Evolutionary conservation across 306 rosid genomes (phyloP).

Genomic region (Albizia julibrissin): DNA sequence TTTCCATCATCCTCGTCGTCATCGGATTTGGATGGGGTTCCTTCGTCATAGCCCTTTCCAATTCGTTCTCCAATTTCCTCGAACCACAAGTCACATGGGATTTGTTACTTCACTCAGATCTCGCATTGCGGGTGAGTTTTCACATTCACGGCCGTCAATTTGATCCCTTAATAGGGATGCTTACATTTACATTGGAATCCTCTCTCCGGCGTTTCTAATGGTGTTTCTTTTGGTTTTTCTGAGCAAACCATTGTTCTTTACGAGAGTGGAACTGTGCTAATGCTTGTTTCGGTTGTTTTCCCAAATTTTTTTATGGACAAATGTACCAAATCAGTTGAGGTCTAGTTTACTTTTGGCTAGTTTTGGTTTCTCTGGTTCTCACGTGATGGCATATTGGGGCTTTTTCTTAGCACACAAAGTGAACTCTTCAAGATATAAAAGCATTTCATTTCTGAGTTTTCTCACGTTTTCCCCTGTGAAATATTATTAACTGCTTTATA

Average conservation of each 20-base stretch:
- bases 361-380: background rate
- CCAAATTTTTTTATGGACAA: background rate
- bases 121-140: slow-evolving; percentile 57
- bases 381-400: background rate
- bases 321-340: background rate
- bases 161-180: slow-evolving; percentile 17
- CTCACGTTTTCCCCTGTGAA: background rate
- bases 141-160: slow-evolving; percentile 25
- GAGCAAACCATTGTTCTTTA: background rate
- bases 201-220: background rate
- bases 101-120: slow-evolving; percentile 49
- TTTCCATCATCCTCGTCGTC: slow-evolving; percentile 11
- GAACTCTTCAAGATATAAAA: background rate
- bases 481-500: background rate
- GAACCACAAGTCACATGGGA: background rate
- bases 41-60: background rate
- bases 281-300: background rate
- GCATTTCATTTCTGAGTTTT: background rate
- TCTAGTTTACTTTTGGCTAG: background rate
- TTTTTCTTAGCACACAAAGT: background rate
- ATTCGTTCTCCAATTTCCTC: slow-evolving; percentile 1
- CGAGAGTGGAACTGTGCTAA: background rate
- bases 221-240: background rate
- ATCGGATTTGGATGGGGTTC: slow-evolving; percentile 25
- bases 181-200: background rate